Base-by-base conservation (phyloP, 139 green algal genomes). In the Eudorina sp. region DNA sequence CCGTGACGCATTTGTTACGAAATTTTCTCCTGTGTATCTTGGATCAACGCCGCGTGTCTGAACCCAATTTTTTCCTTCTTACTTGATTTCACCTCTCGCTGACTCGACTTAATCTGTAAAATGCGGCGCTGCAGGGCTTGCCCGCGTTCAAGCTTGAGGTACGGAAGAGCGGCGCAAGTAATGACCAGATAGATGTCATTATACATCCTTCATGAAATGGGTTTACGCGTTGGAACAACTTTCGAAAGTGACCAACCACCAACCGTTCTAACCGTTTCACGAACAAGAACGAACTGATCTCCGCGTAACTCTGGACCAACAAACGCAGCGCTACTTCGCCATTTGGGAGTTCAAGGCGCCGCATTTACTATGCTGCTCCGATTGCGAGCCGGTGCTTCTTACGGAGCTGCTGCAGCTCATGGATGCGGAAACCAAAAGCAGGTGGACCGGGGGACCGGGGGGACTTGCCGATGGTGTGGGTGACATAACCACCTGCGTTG, bases 311-410 rank as follows among this genome's bases (percentile, higher is more conserved):
- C 16, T 68, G 58, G 9, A 29, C 58, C 58, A 29, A 68, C 18
- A 6, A 68, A 9, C 70, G 40, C 82, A 96, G 93, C 85, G 95
- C 25, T 97, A 94, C 90, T 96, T 97, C 51, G 92, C 92, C 29
- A 91, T 93, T 53, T 92, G 94, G 53, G 95, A 97, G 90, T 96
- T 96, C 88, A 76, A 51, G 3, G 84, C 92, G 3, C 84, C 53
- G 4, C 90, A 94, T 77, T 78, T 95, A 55, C 82, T 94, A n/a
- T 97, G 95, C 90, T 95, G 92, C 88, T 93, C 81, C 29, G 94
- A 95, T 88, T 95, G 87, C 66, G 90, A 97, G 89, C 88, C 95
- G 5, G 73, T 95, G 41, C 89, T 29, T 31, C 74, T 97, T 89
- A 6, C 38, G 18, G 89, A 96, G 83, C 68, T 95, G 55, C 73